Evolutionary conservation across 768 basidiomycete species (phyloP), one percentile per base, ranked within the genome.

Genomic region (Lenzites betulinus): DNA sequence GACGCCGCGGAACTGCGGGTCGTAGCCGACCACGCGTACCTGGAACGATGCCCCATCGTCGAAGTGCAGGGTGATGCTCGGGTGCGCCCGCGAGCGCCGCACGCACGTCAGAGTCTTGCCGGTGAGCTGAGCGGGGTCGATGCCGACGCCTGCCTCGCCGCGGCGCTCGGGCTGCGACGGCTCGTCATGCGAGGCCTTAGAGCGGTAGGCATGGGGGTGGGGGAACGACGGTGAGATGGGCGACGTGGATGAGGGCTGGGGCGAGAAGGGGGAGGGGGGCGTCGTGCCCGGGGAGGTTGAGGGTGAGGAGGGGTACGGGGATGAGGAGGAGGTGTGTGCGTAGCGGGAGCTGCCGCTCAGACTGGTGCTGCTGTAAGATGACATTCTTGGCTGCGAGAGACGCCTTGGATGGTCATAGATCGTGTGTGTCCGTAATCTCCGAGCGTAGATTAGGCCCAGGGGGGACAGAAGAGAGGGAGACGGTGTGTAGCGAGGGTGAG

Each of bases 1-100:
- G 43, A 87, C 69, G 51, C 86, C 85, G 35, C 74, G 80, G 66
- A 81, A 77, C 15, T 72, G 60, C 1, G 86, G 86, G 63, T 85
- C 75, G 69, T 88, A 87, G 2, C 86, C 86, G 50, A 86, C 85
- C 38, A 88, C 80, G n/a, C 80, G 79, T 51, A 88, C 56, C 64
- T 77, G 75, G 67, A 69, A 76, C 23, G 67, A 54, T n/a, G 70
- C 72, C 25, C 72, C 66, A 59, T 78, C 76, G 20, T 71, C 57
- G 60, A 76, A 76, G 56, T 73, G 65, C 46, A 78, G 73, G 22
- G 75, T 75, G 48, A 76, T 58, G 41, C 69, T 67, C 1, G 76
- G 77, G 60, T 77, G 75, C 3, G 57, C 59, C 11, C 61, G 69
- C 25, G 74, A 75, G 33, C 71, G 70, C 28, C 71, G 70, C 25